A percentile compares a stretch with the other conserved stretches of the same genome.
phyloP scores from a whole-genome alignment of 2,329 filamentous ascomycete genomes.

The Colletotrichum karsti region DNA sequence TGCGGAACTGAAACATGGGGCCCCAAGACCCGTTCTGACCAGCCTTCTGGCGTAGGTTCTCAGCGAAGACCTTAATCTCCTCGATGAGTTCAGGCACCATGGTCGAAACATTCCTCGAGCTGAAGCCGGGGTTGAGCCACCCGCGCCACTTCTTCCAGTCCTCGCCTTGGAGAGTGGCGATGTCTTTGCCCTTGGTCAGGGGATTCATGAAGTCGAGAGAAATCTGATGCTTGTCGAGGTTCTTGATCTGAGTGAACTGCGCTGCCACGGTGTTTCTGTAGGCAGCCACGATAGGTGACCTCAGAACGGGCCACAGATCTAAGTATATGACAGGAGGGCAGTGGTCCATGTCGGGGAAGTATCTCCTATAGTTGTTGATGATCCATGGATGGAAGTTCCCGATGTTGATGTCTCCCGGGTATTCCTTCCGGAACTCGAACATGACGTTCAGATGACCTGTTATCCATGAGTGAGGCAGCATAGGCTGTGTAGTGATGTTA shows the following conservation, averaged over 20 bases:
- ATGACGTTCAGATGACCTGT: constrained; percentile 4
- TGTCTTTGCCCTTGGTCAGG: constrained; percentile 1
- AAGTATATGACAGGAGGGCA: constrained; percentile 31
- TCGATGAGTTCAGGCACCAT: constrained; percentile 14
- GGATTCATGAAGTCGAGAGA: constrained; percentile 14
- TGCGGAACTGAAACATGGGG: constrained; percentile 13
- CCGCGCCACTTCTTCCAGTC: constrained; percentile 36
- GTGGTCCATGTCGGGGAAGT: constrained; percentile 9
- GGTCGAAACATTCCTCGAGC: not conserved
- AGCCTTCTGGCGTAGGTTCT: not conserved
- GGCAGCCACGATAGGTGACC: constrained; percentile 17
- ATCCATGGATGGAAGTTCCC: not conserved
- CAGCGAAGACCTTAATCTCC: not conserved
- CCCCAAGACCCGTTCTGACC: constrained; percentile 7
- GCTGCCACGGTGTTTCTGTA: constrained; percentile 27
- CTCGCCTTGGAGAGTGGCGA: constrained; percentile 4
- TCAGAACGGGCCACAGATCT: constrained; percentile 32
- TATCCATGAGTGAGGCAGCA: constrained; percentile 17
- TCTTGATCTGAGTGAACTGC: constrained; percentile 29
- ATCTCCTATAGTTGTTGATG: constrained; percentile 9
- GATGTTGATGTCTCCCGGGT: not conserved
- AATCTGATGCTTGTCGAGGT: constrained; percentile 16
- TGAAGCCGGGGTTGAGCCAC: constrained; percentile 45
- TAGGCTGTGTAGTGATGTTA: not conserved
- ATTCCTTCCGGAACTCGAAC: constrained; percentile 7